Evolutionary conservation across 345 rosid species (phyloP), one percentile per base, ranked within the genome.

Genomic region (Cardiospermum halicacabum): DNA sequence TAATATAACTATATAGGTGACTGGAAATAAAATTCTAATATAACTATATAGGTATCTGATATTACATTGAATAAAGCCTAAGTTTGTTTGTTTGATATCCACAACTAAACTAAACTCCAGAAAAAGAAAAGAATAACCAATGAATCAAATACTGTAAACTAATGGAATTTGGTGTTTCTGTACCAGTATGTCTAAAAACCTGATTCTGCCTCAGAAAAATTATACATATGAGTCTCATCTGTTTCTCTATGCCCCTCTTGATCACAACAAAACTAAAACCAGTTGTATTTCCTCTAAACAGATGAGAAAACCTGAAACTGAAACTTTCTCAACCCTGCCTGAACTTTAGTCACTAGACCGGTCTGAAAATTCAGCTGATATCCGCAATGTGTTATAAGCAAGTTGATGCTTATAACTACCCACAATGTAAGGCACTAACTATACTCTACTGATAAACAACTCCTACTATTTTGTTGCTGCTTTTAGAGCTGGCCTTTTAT

Each of bases 391-490:
- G 24, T 63, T 42, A n/a, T 1, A 8, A 58, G 67, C 56, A 27
- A 24, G n/a, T n/a, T 58, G 69, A 37, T 43, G 27, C 30, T 15
- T n/a, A 22, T 26, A 60, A 64, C 63, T 57, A 69, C 21, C 5
- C 39, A 34, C n/a, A 28, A 42, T 31, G 19, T 31, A 8, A 60
- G 73, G 67, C 16, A 19, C 42, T 34, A 2, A 34, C n/a, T 27
- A 4, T 28, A 43, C 31, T 31, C 57, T 5, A 64, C 27, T 34
- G 28, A 47, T 21, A 59, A 18, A 13, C 22, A 27, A 59, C 13
- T n/a, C 26, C 75, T 69, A 80, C 70, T 82, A 72, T 53, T 73
- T 75, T 30, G 42, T 60, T 50, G 67, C 75, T 49, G 73, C 75
- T 58, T 62, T 69, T 22, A 65, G 4, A 61, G 51, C 76, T 58